Evolutionary conservation across 2,329 filamentous ascomycete species (phyloP), one percentile per base, ranked within the genome.

Genomic region (Didymella glomerata): DNA sequence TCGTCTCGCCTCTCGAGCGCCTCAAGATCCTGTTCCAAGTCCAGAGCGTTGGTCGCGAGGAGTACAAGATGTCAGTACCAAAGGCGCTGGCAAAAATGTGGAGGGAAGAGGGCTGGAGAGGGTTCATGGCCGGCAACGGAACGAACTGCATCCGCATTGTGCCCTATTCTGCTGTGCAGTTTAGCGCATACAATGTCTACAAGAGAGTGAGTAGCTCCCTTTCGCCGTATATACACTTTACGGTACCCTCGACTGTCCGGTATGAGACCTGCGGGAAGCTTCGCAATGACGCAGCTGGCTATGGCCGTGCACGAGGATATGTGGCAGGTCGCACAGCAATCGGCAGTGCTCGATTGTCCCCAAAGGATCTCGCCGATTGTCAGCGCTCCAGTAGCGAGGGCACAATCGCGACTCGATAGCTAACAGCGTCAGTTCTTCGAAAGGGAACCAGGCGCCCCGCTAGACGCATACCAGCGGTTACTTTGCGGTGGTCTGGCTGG

Each of bases 111-210:
- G 95, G 95, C 54, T 98, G 93, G 92, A 88, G 88, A 77, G 95
- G 95, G 0, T 96, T 98, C 79, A 96, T 99, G 93, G 88, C 93
- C 67, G 95, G 95, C 51, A 99, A 99, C 76, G 95, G 95, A 64
- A 97, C 93, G 61, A 99, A 99, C 78, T 99, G 95, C 83, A 92
- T 99, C 71, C 91, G 95, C 62, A 99, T 99, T 67, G 92, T 99
- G 51, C 95, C 95, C 4, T 99, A 99, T 78, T 98, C 94, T 48
- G 95, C 95, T 11, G 95, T 98, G 40, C 95, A 99, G 75, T 99
- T 99, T 78, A 94, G 94, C 68, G 96, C 93, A 75, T 99, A 98
- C 82, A 98, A 96, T 76, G 88, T 98, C 68, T 99, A 99, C 81
- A 97, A 96, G 79, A 86, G 88, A 81, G 93, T 96, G 81, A 76